Evolutionary conservation across 345 rosid genomes (phyloP), one percentile per base, ranked within the genome.

Genomic region (Microcos paniculata): DNA sequence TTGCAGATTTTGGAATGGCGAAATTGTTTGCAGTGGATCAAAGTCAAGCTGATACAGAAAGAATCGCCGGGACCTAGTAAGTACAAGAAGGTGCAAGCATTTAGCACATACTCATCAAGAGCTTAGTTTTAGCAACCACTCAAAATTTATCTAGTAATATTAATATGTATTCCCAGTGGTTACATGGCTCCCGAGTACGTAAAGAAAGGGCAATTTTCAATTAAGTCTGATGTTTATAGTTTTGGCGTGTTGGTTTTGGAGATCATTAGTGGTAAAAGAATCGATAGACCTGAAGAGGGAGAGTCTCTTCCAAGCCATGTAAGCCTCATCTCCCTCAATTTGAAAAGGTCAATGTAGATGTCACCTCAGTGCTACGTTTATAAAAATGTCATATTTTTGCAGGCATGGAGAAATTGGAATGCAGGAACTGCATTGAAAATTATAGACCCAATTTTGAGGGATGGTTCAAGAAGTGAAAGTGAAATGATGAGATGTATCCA

Each of bases 351-450:
- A 68, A 43, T 0, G 6, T 62, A 26, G 7, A 33, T 31, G 30
- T 61, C 8, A 33, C 26, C 11, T 9, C 12, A 2, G n/a, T 14
- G 45, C 16, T 62, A 3, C 4, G 6, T 15, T 62, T 1, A 48
- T 6, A 57, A 18, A 4, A n/a, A n/a, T n/a, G 0, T 40, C 55
- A 15, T 15, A 35, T 13, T 14, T 38, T 62, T 85, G 24, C 55
- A 91, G 92, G 84, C 78, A 14, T 91, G 94, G 94, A 85, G 65
- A 59, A 78, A 77, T 42, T 82, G 90, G 93, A 85, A 76, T 30
- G 84, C 84, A 77, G 85, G 80, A 11, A 53, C 68, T 1, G 33
- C 63, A 12, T 6, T 69, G 4, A 75, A 84, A 24, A 23, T 90
- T 0, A 62, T 89, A n/a, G n/a, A n/a, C n/a, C n/a, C n/a, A n/a